A percentile compares a stretch with the other conserved stretches of the same genome.
Conservation (phyloP, 1,139 yeast genomes). For the Kodamaea anthophila region DNA sequence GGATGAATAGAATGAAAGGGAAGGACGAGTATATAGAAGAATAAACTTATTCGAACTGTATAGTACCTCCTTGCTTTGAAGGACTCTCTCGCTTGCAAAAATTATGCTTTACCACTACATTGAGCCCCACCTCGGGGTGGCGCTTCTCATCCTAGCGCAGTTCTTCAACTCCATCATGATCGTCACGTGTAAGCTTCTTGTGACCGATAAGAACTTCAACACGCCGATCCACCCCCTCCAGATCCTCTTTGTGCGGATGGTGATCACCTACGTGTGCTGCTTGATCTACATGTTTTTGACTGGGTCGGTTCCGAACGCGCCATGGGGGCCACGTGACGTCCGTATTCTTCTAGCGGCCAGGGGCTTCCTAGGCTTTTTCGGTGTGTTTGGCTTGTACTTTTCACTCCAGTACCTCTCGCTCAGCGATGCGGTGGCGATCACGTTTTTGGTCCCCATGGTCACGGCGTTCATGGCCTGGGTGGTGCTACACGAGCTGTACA, state of each 20-base stretch:
- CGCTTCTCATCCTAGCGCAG: conserved; percentile 50
- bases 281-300: conserved; percentile 47
- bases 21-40: too few species aligned
- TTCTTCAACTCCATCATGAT: conserved; percentile 74
- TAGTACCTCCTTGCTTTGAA: too few species aligned
- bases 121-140: conserved; percentile 30
- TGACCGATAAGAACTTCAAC: conserved; percentile 50
- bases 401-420: conserved; percentile 68
- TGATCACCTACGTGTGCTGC: conserved; percentile 58
- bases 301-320: conserved; percentile 50
- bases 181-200: conserved; percentile 64
- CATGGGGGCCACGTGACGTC: conserved; percentile 63
- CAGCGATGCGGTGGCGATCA: conserved; percentile 71
- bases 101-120: too few species aligned
- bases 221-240: conserved; percentile 71
- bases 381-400: conserved; percentile 71
- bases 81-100: too few species aligned
- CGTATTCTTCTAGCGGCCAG: conserved; percentile 54
- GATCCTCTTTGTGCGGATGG: conserved; percentile 71
- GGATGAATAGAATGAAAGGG: too few species aligned
- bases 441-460: conserved; percentile 71
- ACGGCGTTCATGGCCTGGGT: conserved; percentile 73
- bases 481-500: conserved; percentile 61
- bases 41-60: too few species aligned
- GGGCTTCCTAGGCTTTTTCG: conserved; percentile 72